Evolutionary conservation across 148 eudicot genomes (phyloP).

Genomic region (Chenopodium quinoa): DNA sequence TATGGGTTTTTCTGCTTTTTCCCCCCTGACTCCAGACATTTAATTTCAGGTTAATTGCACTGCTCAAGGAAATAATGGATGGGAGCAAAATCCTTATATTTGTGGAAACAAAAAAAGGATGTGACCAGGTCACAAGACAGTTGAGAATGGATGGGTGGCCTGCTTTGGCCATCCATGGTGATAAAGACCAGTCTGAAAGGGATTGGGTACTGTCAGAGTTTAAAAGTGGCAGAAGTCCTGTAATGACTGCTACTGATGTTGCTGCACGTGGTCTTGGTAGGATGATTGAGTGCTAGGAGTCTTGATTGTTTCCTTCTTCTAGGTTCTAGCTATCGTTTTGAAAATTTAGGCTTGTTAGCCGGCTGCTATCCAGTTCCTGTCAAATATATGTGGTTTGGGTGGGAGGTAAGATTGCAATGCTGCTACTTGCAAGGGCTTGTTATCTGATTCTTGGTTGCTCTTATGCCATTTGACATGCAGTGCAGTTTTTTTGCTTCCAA

Average conservation of each 20-base stretch:
- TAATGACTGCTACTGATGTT: conserved; percentile 99
- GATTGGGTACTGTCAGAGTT: conserved; percentile 98
- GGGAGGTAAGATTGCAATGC: conserved; percentile 36
- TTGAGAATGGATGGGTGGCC: conserved; percentile 99
- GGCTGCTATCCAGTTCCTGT: conserved; percentile 83
- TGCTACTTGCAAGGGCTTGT: conserved; percentile 18
- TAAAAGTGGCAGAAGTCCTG: conserved; percentile 93
- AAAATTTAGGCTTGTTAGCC: conserved; percentile 52
- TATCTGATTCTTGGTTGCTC: conserved; percentile 21
- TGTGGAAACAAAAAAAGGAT: conserved; percentile 96
- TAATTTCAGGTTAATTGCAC: conserved; percentile 69
- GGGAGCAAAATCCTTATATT: conserved; percentile 84
- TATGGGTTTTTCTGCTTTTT: conserved; percentile 1
- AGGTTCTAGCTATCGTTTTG: conserved; percentile 30
- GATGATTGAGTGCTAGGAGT: conserved; percentile 65
- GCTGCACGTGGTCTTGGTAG: conserved; percentile 99
- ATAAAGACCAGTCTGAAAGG: conserved; percentile 94
- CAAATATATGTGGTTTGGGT: conserved; percentile 64
- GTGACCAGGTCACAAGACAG: conserved; percentile 94
- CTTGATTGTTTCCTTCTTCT: conserved; percentile 32
- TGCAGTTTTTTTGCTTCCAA: conserved; percentile 7
- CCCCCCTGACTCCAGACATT: too few relatives aligned
- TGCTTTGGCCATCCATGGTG: conserved; percentile 97
- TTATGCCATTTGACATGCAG: conserved; percentile 19
- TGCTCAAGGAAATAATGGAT: conserved; percentile 82